A percentile compares a stretch with the other conserved stretches of the same genome.
These are phyloP conservation scores for Globisporangium yorkense DNA, from an alignment of 352 stramenopile species.

Conservation along the genomic window DNA sequence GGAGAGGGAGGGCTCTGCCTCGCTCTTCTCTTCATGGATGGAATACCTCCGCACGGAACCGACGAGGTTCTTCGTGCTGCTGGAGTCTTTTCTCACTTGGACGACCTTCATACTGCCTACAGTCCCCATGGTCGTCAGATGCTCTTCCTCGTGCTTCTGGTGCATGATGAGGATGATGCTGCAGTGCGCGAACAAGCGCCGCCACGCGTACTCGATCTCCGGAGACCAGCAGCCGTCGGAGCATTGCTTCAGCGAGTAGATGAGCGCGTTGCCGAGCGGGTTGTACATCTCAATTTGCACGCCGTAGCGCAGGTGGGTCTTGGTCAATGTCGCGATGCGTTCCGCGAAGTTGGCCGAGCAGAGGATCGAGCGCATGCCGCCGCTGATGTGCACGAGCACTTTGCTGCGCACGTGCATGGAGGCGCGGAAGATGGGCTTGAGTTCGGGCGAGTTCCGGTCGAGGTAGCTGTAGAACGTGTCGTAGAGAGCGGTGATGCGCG, in stretches of 20 bases:
- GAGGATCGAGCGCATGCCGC: conserved; percentile 36
- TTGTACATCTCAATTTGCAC: conserved; percentile 88
- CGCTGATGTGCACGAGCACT: conserved; percentile 84
- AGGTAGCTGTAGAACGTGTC: conserved; percentile 45
- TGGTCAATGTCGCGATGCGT: conserved; percentile 60
- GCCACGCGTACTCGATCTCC: conserved; percentile 36
- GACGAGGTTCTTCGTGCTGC: not conserved
- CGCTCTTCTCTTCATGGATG: conserved; percentile 6
- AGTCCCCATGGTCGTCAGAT: conserved; percentile 5
- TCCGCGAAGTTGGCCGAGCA: conserved; percentile 46
- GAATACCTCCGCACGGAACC: not conserved
- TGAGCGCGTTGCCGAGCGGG: conserved; percentile 78
- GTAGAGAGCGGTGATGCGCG: conserved; percentile 29
- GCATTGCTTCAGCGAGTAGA: conserved; percentile 64
- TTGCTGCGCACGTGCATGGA: conserved; percentile 68
- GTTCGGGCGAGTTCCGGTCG: conserved; percentile 31
- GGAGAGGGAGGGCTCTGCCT: not conserved
- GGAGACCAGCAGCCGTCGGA: conserved; percentile 32
- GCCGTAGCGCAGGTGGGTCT: conserved; percentile 74
- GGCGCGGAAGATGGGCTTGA: conserved; percentile 37
- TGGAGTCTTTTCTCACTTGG: not conserved
- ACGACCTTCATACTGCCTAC: not conserved
- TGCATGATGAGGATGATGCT: conserved; percentile 26
- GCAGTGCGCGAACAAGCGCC: conserved; percentile 33
- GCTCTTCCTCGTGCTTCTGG: conserved; percentile 16